These are phyloP conservation scores for Gossypium lobatum DNA, from an alignment of 441 rosid genomes.

Conservation along the genomic window DNA sequence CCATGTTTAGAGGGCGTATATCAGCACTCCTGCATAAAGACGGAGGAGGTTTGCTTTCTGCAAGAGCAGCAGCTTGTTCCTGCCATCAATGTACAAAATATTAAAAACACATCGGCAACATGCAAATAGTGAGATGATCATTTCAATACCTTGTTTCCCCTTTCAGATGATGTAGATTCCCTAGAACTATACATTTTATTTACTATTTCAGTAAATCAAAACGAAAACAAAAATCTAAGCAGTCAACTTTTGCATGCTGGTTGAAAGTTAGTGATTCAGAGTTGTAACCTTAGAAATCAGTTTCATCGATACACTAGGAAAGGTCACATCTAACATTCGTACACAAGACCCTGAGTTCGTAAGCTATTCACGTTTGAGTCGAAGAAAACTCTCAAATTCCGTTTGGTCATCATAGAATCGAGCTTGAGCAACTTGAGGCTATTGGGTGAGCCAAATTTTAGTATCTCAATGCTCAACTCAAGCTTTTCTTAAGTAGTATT, in stretches of 20 bases:
- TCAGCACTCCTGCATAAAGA: constrained; percentile 63
- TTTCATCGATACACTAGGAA: background rate
- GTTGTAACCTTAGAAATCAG: background rate
- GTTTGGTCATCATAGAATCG: background rate
- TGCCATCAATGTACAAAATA: constrained; percentile 17
- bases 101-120: background rate
- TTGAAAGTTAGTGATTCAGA: background rate
- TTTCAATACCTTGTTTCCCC: background rate
- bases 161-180: too few relatives aligned
- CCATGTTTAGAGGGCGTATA: constrained; percentile 53
- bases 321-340: background rate
- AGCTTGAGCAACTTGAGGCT: background rate
- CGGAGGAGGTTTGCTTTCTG: constrained; percentile 59
- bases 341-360: background rate
- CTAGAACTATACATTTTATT: too few relatives aligned
- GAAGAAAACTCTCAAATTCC: background rate
- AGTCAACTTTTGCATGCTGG: background rate
- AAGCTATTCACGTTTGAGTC: background rate
- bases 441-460: background rate
- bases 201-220: background rate
- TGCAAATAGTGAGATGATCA: background rate
- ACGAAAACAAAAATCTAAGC: background rate
- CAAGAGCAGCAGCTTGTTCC: constrained; percentile 56
- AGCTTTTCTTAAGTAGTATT: too few relatives aligned
- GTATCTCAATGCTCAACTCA: too few relatives aligned